Conservation (phyloP, 202 grass and related monocot genomes). For the Alloteropsis angusta region DNA sequence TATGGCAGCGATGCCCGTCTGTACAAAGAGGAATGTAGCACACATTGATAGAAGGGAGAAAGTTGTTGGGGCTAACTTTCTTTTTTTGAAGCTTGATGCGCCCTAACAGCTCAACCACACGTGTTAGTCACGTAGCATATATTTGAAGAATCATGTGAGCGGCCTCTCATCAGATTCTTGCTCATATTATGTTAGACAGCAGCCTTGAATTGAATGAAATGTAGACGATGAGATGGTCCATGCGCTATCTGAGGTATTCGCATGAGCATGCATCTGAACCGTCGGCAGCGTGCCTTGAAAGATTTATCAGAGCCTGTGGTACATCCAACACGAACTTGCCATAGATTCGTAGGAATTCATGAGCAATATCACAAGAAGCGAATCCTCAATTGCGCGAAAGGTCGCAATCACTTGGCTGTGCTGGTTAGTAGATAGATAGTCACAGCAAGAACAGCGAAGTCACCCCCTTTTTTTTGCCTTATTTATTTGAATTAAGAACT, state of each 20-base stretch:
- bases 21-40: constrained; percentile 41
- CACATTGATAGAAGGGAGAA: constrained; percentile 23
- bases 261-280: background rate
- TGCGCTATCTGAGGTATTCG: background rate
- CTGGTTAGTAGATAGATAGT: background rate
- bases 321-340: background rate
- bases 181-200: background rate
- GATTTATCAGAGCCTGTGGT: background rate
- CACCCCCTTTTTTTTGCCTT: background rate
- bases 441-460: background rate
- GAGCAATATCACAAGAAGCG: background rate
- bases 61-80: background rate
- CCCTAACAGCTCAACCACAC: background rate
- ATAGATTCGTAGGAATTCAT: background rate
- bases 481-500: too few relatives aligned
- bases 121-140: background rate
- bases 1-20: constrained; percentile 26
- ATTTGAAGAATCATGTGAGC: background rate
- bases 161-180: background rate
- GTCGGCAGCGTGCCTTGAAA: background rate
- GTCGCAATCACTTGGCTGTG: too few relatives aligned
- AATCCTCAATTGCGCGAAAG: background rate
- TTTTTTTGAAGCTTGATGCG: background rate
- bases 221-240: background rate
- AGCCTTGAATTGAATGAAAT: background rate